Evolutionary conservation across 306 rosid genomes (phyloP).

Genomic region (Datisca glomerata): DNA sequence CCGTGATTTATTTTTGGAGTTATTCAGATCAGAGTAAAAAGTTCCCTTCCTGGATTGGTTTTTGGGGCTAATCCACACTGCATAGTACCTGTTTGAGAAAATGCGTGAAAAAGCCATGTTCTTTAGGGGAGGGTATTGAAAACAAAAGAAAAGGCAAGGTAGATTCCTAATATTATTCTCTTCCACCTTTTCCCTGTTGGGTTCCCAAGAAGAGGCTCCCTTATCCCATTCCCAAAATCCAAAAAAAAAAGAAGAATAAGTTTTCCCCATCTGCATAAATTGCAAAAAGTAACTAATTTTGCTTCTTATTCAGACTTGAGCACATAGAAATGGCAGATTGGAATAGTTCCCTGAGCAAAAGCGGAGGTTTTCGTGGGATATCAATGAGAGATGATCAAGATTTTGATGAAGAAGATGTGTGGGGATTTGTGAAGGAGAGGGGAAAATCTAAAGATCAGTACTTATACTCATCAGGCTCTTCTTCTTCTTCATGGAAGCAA

Average conservation of each 20-base stretch:
- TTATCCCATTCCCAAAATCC: not conserved
- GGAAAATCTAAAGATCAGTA: too few relatives aligned
- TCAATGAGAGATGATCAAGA: conserved; percentile 29
- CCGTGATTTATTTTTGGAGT: conserved; percentile 51
- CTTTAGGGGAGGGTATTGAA: conserved; percentile 27
- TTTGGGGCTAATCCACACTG: conserved; percentile 18
- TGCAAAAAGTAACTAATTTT: too few relatives aligned
- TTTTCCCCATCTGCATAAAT: too few relatives aligned
- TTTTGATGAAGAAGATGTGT: conserved; percentile 50
- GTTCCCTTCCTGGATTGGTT: conserved; percentile 21
- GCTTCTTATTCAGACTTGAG: too few relatives aligned
- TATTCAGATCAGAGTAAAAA: conserved; percentile 14
- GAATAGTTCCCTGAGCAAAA: conserved; percentile 20
- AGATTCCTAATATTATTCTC: conserved; percentile 70
- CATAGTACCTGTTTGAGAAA: conserved; percentile 26
- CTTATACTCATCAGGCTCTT: conserved; percentile 18
- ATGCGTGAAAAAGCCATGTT: conserved; percentile 13
- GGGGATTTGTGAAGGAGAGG: conserved; percentile 29
- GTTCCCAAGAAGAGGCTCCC: conserved; percentile 32
- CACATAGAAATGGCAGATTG: conserved; percentile 41
- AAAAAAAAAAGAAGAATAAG: conserved; percentile 3
- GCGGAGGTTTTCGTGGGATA: conserved; percentile 20
- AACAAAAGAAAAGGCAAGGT: conserved; percentile 40
- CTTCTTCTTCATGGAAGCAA: conserved; percentile 39
- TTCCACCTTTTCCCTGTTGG: conserved; percentile 25